phyloP scores from a whole-genome alignment of 2,329 filamentous ascomycete species.

The Fusarium verrucosum region DNA sequence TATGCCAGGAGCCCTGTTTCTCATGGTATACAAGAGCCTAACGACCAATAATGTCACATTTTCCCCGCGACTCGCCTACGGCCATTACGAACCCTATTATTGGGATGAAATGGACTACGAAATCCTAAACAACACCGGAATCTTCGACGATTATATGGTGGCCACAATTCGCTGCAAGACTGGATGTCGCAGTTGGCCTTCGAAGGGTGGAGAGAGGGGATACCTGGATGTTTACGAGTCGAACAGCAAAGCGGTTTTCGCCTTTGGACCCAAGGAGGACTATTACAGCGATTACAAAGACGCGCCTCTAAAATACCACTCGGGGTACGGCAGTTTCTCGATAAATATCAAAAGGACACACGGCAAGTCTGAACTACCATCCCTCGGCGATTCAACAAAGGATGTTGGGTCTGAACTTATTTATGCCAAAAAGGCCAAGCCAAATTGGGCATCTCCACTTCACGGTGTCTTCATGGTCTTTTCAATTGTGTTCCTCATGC shows the following conservation, averaged over 20 bases:
- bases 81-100: slow-evolving; percentile 62
- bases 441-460: slow-evolving; percentile 53
- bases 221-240: slow-evolving; percentile 60
- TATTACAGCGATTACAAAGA: slow-evolving; percentile 54
- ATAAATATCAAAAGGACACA: slow-evolving; percentile 65
- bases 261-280: slow-evolving; percentile 59
- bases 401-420: slow-evolving; percentile 51
- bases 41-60: slow-evolving; percentile 62
- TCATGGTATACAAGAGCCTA: slow-evolving; percentile 63
- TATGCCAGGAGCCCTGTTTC: slow-evolving; percentile 63
- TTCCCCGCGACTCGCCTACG: slow-evolving; percentile 61
- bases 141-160: slow-evolving; percentile 57
- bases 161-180: slow-evolving; percentile 61
- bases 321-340: slow-evolving; percentile 62
- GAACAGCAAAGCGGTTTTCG: slow-evolving; percentile 63
- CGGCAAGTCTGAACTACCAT: slow-evolving; percentile 55
- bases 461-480: slow-evolving; percentile 65
- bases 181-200: slow-evolving; percentile 62
- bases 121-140: slow-evolving; percentile 58
- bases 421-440: slow-evolving; percentile 44
- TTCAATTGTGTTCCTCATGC: slow-evolving; percentile 64
- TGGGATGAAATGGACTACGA: slow-evolving; percentile 55
- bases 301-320: slow-evolving; percentile 62
- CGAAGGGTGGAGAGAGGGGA: slow-evolving; percentile 47
- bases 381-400: slow-evolving; percentile 47